Evolutionary conservation across 2,329 filamentous ascomycete species (phyloP), one percentile per base, ranked within the genome.

Genomic region (Penicillium sp.): DNA sequence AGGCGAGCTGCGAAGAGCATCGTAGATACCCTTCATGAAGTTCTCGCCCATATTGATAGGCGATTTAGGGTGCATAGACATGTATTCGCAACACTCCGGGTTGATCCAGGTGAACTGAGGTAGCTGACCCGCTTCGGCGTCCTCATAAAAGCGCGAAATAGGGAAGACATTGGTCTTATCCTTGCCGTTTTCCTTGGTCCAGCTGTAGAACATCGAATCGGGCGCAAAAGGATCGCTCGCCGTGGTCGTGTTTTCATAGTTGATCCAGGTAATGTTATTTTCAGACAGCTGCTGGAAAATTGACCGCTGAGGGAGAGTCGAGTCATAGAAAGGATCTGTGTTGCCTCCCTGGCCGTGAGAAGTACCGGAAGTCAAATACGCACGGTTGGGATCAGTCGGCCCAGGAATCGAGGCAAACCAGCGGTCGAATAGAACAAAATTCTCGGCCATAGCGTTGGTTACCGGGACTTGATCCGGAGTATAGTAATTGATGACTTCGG

Each of bases 1-100:
- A 1, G 78, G 76, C 7, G 72, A 72, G 34, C 63, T 61, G 21
- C 78, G 75, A 1, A 79, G 49, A 3, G 77, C 71, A 51, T 80
- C 75, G 50, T 80, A 80, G 39, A 80, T 73, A 14, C 71, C 65
- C 61, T 79, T 79, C 60, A 80, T 72, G 52, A 78, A 77, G 16
- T 65, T 67, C 58, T 80, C 77, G 34, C 78, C 77, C 31, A 73
- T 67, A 5, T 73, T 75, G 50, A 79, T 77, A 0, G 75, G 76
- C 2, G 73, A 75, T 0, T 74, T 71, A 0, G 77, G 77, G 52
- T 80, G 77, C 68, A 77, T 77, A 11, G 77, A 79, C 55, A 72
- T 82, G 56, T 78, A 78, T 13, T 71, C 71, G 60, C 81, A 81
- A 70, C 81, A 80, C 54, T 78, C 76, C 3, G 79, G 77, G 61